Evolutionary conservation across 1,284 basidiomycete genomes (phyloP).

Genomic region (Melampsora americana): DNA sequence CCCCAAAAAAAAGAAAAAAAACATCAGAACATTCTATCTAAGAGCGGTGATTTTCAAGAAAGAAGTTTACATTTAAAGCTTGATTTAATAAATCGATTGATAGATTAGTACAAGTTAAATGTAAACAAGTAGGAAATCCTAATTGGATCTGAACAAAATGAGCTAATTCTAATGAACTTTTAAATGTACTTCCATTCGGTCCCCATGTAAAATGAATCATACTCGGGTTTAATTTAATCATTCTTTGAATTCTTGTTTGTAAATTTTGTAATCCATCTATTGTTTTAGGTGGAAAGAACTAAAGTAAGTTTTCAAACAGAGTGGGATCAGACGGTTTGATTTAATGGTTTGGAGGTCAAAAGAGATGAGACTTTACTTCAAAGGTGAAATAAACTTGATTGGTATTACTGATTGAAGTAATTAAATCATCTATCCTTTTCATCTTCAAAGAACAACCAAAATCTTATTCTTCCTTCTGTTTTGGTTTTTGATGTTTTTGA

Average conservation of each 20-base stretch:
- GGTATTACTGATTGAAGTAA: slow-evolving; percentile 6
- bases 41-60: too few relatives aligned
- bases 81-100: slow-evolving; percentile 78
- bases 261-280: slow-evolving; percentile 87
- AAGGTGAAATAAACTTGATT: slow-evolving; percentile 35
- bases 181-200: slow-evolving; percentile 87
- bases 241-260: slow-evolving; percentile 70
- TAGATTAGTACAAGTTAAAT: slow-evolving; percentile 99
- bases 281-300: slow-evolving; percentile 94
- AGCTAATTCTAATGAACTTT: slow-evolving; percentile 75
- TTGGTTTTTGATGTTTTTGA: too few relatives aligned
- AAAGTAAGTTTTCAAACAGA: too few relatives aligned
- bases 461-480: too few relatives aligned
- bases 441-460: neutral
- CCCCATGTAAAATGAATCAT: slow-evolving; percentile 91
- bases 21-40: too few relatives aligned
- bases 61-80: slow-evolving; percentile 61
- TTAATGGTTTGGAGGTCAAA: neutral
- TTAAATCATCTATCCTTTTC: slow-evolving; percentile 26
- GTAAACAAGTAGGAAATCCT: too few relatives aligned
- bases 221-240: too few relatives aligned
- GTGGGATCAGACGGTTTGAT: slow-evolving; percentile 56
- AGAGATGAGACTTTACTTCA: slow-evolving; percentile 14
- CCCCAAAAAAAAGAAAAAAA: too few relatives aligned
- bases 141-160: slow-evolving; percentile 67